Evolutionary conservation across 768 basidiomycete species (phyloP).

Genomic region (Suillus spraguei): DNA sequence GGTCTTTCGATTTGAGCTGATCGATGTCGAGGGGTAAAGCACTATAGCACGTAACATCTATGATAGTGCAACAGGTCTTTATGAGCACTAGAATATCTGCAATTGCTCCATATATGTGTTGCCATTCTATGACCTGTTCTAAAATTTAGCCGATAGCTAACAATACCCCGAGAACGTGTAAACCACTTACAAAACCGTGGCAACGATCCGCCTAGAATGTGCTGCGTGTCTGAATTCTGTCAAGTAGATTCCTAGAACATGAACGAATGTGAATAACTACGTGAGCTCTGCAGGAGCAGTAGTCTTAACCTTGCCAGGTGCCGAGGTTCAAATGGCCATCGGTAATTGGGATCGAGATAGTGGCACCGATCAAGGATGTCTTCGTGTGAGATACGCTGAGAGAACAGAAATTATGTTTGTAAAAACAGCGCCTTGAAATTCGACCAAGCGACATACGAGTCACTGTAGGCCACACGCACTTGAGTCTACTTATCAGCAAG

Average conservation of each 20-base stretch:
- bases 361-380: constrained; percentile 80
- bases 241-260: constrained; percentile 71
- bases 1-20: background rate
- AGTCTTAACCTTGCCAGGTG: constrained; percentile 82
- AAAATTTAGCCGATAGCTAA: background rate
- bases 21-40: background rate
- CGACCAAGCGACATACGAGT: constrained; percentile 57
- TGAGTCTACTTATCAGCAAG: constrained; percentile 13
- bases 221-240: constrained; percentile 77
- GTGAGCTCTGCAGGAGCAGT: background rate
- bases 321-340: constrained; percentile 78
- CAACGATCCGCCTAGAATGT: constrained; percentile 72
- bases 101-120: background rate
- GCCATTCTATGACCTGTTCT: background rate
- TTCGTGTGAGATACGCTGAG: constrained; percentile 89
- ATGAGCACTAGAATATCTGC: background rate
- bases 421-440: constrained; percentile 12
- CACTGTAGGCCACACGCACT: constrained; percentile 43
- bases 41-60: background rate
- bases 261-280: background rate
- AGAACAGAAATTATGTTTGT: constrained; percentile 1
- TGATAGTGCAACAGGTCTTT: too few species aligned
- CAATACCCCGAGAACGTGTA: background rate
- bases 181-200: constrained; percentile 70
- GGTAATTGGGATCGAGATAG: constrained; percentile 83